Evolutionary conservation across 345 rosid genomes (phyloP).

Genomic region (Euclidium syriacum): DNA sequence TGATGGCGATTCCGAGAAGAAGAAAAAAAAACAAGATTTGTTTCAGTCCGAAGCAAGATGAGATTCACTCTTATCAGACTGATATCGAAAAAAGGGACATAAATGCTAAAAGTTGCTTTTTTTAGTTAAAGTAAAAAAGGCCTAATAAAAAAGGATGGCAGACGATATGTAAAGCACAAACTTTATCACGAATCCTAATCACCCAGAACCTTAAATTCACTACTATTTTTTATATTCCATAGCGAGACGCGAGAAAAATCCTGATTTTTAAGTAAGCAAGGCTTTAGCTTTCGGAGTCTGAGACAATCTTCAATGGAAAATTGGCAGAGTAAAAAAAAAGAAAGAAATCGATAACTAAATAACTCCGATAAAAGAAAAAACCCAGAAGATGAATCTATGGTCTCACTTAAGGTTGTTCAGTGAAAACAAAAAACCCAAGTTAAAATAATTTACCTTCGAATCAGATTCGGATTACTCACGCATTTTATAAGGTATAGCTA

Average conservation of each 20-base stretch:
- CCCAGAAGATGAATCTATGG: conserved; percentile 1
- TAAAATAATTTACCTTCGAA: not conserved
- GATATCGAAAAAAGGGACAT: conserved; percentile 4
- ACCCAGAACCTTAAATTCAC: conserved; percentile 8
- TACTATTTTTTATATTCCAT: not conserved
- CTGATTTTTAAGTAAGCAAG: not conserved
- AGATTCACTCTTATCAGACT: not conserved
- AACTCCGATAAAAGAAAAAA: not conserved
- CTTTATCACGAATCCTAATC: conserved; percentile 13
- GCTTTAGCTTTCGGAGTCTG: not conserved
- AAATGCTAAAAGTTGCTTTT: conserved; percentile 15
- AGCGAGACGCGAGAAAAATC: not conserved
- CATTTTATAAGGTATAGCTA: not conserved
- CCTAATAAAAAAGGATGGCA: not conserved
- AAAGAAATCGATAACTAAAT: not conserved
- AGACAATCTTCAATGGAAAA: not conserved
- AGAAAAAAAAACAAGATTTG: not conserved
- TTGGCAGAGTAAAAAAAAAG: not conserved
- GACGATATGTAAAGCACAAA: conserved; percentile 20
- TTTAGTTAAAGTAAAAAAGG: not conserved
- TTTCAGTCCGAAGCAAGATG: conserved; percentile 23
- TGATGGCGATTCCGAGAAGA: not conserved
- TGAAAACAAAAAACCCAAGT: not conserved
- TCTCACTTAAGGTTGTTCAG: conserved; percentile 1
- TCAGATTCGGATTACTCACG: not conserved